Conservation (phyloP, 2,329 filamentous ascomycete species). For the Annulohypoxylon truncatum region DNA sequence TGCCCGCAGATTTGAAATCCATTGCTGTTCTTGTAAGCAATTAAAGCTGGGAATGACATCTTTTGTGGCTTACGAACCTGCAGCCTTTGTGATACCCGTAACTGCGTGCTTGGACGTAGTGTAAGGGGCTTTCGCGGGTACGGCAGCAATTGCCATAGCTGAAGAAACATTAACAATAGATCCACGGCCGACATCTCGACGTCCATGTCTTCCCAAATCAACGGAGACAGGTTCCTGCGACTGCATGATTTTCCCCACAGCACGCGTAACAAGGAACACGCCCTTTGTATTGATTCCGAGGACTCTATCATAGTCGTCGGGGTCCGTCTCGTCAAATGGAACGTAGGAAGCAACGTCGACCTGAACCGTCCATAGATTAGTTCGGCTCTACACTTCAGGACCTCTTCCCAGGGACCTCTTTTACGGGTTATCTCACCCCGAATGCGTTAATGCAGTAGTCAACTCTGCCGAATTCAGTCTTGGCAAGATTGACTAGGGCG, state of each 20-base stretch:
- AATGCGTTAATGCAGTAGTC: conserved; percentile 40
- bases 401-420: not conserved
- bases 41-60: not conserved
- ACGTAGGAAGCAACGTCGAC: conserved; percentile 38
- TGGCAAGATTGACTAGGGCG: conserved; percentile 14
- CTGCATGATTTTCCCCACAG: conserved; percentile 39
- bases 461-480: conserved; percentile 33
- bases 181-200: conserved; percentile 42
- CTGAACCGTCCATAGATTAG: conserved; percentile 12
- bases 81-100: conserved; percentile 41
- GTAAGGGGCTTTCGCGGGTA: conserved; percentile 39
- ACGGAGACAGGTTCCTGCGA: conserved; percentile 29
- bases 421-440: not conserved
- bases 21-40: conserved; percentile 23
- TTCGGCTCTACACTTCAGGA: not conserved
- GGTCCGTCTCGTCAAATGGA: conserved; percentile 41
- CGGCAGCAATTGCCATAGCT: conserved; percentile 39
- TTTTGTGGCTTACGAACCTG: conserved; percentile 19
- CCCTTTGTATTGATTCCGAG: conserved; percentile 41
- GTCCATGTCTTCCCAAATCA: conserved; percentile 35
- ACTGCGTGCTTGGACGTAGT: conserved; percentile 46
- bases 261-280: conserved; percentile 32
- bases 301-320: conserved; percentile 42
- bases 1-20: conserved; percentile 36
- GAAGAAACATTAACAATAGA: conserved; percentile 49